These are phyloP conservation scores for Saccharomyces paradoxus DNA, from an alignment of 805 yeast genomes.

Conservation along the genomic window DNA sequence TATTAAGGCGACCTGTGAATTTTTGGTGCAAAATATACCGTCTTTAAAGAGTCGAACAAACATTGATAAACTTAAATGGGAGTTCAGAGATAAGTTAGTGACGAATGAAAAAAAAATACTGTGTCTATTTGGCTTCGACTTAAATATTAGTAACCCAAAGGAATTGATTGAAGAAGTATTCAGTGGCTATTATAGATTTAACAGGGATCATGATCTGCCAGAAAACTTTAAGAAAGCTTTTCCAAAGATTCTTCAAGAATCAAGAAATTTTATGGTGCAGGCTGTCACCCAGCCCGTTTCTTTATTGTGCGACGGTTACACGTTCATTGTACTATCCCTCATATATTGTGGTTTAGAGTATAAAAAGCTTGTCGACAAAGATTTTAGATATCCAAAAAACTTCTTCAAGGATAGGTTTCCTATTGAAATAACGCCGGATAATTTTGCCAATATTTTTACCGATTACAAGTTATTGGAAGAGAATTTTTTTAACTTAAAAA, in stretches of 20 bases:
- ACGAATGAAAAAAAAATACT: conserved; percentile 26
- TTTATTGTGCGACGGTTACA: conserved; percentile 27
- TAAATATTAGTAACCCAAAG: conserved; percentile 29
- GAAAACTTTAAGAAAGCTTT: conserved; percentile 22
- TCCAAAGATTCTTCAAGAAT: conserved; percentile 28
- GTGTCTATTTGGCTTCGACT: conserved; percentile 29
- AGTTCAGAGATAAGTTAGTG: conserved; percentile 28
- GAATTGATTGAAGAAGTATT: conserved; percentile 30
- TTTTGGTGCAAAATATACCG: conserved; percentile 17
- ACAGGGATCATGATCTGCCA: conserved; percentile 24
- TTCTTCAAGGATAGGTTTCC: conserved; percentile 28
- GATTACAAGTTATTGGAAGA: conserved; percentile 27
- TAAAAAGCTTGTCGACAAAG: conserved; percentile 18
- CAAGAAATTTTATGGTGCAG: conserved; percentile 29
- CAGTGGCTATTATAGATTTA: conserved; percentile 26
- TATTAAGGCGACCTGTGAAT: conserved; percentile 28
- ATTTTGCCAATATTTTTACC: conserved; percentile 21
- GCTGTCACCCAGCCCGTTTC: conserved; percentile 33
- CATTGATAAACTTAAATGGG: conserved; percentile 32
- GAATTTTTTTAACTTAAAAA: conserved; percentile 29
- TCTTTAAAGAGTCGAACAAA: conserved; percentile 18
- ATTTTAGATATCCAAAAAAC: conserved; percentile 25
- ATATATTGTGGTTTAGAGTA: conserved; percentile 28
- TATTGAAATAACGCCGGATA: conserved; percentile 12
- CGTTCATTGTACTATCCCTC: conserved; percentile 24